Evolutionary conservation across 2,329 filamentous ascomycete genomes (phyloP).

Genomic region (Claviceps capensis): DNA sequence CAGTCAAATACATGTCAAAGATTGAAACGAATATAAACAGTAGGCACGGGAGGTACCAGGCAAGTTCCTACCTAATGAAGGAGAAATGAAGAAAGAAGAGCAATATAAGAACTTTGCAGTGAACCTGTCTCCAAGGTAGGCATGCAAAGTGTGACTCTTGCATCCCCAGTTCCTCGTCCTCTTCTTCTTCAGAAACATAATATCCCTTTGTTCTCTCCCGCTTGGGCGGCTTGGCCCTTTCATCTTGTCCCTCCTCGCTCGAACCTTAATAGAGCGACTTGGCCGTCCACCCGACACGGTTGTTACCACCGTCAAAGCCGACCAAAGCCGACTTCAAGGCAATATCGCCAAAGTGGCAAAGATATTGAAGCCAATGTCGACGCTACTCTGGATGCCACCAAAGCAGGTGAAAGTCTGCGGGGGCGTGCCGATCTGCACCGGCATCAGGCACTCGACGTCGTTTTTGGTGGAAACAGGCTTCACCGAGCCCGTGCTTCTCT

Average conservation of each 20-base stretch:
- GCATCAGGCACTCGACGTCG: conserved; percentile 8
- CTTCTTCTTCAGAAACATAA: background rate
- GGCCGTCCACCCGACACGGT: conserved; percentile 26
- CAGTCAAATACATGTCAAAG: too few relatives aligned
- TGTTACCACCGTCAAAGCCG: conserved; percentile 42
- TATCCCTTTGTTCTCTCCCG: background rate
- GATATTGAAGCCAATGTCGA: conserved; percentile 34
- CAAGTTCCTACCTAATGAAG: too few relatives aligned
- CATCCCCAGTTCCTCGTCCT: too few relatives aligned
- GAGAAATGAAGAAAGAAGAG: too few relatives aligned
- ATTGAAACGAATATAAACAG: too few relatives aligned
- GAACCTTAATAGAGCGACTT: background rate
- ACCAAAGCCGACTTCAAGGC: conserved; percentile 47
- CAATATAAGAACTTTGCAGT: too few relatives aligned
- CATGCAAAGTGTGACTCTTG: too few relatives aligned
- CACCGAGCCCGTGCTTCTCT: conserved; percentile 5
- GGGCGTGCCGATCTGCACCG: conserved; percentile 10
- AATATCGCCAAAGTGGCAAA: conserved; percentile 34
- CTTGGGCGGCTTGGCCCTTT: too few relatives aligned
- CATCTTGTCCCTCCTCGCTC: background rate
- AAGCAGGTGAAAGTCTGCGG: conserved; percentile 28
- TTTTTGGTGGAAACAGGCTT: conserved; percentile 1
- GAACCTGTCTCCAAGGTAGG: too few relatives aligned
- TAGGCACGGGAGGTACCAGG: too few relatives aligned
- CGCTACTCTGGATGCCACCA: conserved; percentile 50